These are phyloP conservation scores for Aspergillus sclerotiicarbonarius DNA, from an alignment of 495 filamentous ascomycete species.

Conservation along the genomic window DNA sequence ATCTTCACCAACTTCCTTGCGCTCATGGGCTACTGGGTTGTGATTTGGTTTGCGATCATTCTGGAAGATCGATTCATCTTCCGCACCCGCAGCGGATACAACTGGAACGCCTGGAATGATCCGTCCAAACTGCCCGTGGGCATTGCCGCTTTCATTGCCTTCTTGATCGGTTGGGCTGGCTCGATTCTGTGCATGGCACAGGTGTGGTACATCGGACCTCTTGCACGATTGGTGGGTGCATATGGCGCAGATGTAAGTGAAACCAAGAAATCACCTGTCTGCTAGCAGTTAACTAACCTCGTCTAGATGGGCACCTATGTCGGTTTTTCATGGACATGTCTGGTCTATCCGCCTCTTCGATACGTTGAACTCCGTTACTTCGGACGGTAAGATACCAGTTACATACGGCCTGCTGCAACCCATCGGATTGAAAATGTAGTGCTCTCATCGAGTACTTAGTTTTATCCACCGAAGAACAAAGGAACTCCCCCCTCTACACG, in stretches of 20 bases:
- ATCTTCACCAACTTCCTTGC: slow-evolving; percentile 73
- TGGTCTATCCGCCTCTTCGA: slow-evolving; percentile 51
- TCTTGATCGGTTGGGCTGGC: slow-evolving; percentile 68
- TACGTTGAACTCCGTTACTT: slow-evolving; percentile 47
- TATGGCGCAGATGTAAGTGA: slow-evolving; percentile 58
- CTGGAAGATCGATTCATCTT: slow-evolving; percentile 66
- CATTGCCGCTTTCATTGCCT: slow-evolving; percentile 59
- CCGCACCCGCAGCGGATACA: slow-evolving; percentile 48
- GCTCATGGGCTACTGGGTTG: slow-evolving; percentile 73
- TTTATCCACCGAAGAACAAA: neutral
- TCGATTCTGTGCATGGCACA: slow-evolving; percentile 71
- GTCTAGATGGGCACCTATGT: slow-evolving; percentile 52
- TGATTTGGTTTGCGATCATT: slow-evolving; percentile 62
- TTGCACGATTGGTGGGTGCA: slow-evolving; percentile 55
- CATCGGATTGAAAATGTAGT: too few species aligned
- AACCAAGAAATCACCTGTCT: neutral
- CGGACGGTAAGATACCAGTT: slow-evolving; percentile 30
- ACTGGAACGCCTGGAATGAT: slow-evolving; percentile 63
- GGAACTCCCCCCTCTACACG: too few species aligned
- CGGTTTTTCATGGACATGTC: slow-evolving; percentile 45
- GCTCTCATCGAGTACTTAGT: neutral
- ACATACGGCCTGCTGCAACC: too few species aligned
- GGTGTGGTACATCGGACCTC: slow-evolving; percentile 64
- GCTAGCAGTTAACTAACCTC: slow-evolving; percentile 6
- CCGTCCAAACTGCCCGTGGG: slow-evolving; percentile 59